A percentile compares a stretch with the other conserved stretches of the same genome.
These are phyloP conservation scores for Yamadazyma kanchanaburiensis DNA, from an alignment of 1,139 yeast species.

Conservation along the genomic window DNA sequence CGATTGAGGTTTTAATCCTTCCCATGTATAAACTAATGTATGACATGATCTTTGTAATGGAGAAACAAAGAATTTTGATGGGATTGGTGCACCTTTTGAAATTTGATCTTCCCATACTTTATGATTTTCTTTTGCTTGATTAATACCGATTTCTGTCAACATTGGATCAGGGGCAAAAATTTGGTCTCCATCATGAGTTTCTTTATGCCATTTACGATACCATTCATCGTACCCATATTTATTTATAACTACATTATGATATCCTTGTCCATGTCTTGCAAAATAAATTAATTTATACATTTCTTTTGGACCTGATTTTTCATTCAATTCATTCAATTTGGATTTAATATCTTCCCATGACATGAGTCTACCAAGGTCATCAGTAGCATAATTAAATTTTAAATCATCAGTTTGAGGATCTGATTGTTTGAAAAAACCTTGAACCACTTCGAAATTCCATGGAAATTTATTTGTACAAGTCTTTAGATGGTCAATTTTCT, in stretches of 20 bases:
- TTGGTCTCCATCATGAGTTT: conserved; percentile 52
- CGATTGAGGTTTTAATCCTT: conserved; percentile 16
- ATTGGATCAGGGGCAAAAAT: conserved; percentile 69
- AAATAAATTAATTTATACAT: conserved; percentile 56
- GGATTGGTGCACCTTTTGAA: conserved; percentile 50
- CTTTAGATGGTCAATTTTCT: conserved; percentile 6
- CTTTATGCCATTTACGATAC: conserved; percentile 56
- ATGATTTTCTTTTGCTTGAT: conserved; percentile 45
- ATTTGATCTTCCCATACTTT: conserved; percentile 47
- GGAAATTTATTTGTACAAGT: conserved; percentile 4
- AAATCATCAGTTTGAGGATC: conserved; percentile 45
- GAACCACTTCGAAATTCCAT: conserved; percentile 50
- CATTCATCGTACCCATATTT: conserved; percentile 59
- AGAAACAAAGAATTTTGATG: conserved; percentile 54
- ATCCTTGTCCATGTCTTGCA: conserved; percentile 81
- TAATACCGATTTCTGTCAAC: conserved; percentile 56
- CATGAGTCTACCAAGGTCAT: conserved; percentile 46
- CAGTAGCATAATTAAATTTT: conserved; percentile 43
- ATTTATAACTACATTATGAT: conserved; percentile 58
- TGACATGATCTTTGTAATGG: conserved; percentile 67
- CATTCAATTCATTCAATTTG: conserved; percentile 38
- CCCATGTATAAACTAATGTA: conserved; percentile 62
- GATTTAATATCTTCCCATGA: conserved; percentile 45
- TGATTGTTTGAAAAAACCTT: conserved; percentile 55
- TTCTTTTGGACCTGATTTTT: conserved; percentile 29